These are phyloP conservation scores for Colletotrichum sp. DNA, from an alignment of 2,329 filamentous ascomycete genomes.

Conservation along the genomic window DNA sequence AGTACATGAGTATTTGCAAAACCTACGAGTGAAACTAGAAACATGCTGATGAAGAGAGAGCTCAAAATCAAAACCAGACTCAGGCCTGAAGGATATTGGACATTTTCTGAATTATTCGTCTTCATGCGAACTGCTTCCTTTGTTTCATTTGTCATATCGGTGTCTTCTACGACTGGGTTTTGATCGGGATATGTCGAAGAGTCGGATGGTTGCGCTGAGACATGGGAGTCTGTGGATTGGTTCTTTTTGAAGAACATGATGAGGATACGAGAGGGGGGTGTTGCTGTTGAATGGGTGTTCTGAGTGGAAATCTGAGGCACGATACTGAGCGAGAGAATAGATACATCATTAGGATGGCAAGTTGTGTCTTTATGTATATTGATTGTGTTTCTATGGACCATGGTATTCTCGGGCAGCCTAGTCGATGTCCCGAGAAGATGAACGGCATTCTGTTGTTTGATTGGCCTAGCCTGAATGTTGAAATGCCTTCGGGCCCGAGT, in stretches of 20 bases:
- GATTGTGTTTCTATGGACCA: background rate
- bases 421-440: background rate
- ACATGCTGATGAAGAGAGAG: conserved; percentile 27
- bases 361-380: background rate
- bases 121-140: rapidly evolving
- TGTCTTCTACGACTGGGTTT: background rate
- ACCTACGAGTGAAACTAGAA: conserved; percentile 27
- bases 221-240: background rate
- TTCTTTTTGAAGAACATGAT: background rate
- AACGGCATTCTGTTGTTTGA: background rate
- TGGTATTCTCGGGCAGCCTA: background rate
- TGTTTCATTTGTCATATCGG: background rate
- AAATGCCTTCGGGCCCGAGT: background rate
- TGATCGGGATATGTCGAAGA: background rate
- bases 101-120: background rate
- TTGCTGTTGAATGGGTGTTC: background rate
- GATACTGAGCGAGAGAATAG: background rate
- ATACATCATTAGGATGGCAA: background rate
- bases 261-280: background rate
- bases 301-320: background rate
- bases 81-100: background rate
- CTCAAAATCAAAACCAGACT: conserved; percentile 22
- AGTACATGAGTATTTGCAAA: rapidly evolving
- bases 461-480: background rate
- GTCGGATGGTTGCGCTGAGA: background rate